Base-by-base conservation (phyloP, 805 yeast genomes). In the Wickerhamomyces strasburgensis region DNA sequence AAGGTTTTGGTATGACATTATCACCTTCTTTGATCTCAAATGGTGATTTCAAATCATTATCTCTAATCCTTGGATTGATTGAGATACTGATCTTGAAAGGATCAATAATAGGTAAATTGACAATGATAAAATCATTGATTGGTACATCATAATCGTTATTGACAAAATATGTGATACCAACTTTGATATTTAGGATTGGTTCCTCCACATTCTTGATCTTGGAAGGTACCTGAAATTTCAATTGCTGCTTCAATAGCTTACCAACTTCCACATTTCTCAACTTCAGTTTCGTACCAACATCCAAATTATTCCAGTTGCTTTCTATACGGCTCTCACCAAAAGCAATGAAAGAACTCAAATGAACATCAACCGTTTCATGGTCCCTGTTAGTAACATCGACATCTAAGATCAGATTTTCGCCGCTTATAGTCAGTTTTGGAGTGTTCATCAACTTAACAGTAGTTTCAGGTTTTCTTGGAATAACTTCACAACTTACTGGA, bases 401-500 rank as follows among this genome's bases (percentile, higher is more conserved):
- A 0, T 34, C 38, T 11, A 57, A 17, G 1, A 51, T 48, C 16
- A 59, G 45, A 0, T 33, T 42, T 37, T 67, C 67, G 9, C 68
- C 67, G 21, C 51, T 47, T 30, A 55, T 54, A 1, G 58, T 63
- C 29, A 25, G 19, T 5, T 41, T 38, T 6, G 59, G 56, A 0
- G 54, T 34, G 15, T 53, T 43, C 2, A 43, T 46, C 6, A 65
- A 35, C 0, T 31, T 31, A 5, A 62, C 48, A 14, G 46, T 52
- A 0, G 62, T 52, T 3, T 58, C 48, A 5, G 75, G 75, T 3
- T 59, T 48, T 33, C 66, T 59, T 13, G 75, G 73, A 6, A 65
- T 47, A 3, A 66, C 54, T 26, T 60, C 60, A 19, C 43, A 40
- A 5, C 37, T 26, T 7, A 32, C 32, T 5, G 62, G 60, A n/a